Base-by-base conservation (phyloP, 768 basidiomycete species). In the Leccinum broughii region DNA sequence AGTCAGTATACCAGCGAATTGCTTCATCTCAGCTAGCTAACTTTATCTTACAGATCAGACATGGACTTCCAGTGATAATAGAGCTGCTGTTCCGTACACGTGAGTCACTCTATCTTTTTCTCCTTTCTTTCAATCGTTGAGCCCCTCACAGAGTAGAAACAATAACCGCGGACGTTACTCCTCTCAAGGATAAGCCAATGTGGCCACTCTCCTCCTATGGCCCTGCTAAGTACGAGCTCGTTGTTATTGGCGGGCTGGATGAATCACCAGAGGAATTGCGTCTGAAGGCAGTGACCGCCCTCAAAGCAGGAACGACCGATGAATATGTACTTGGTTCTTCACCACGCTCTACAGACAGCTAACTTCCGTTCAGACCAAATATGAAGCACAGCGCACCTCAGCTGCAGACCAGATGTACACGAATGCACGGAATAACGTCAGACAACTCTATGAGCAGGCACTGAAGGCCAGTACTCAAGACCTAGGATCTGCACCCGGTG, bases 141-240 rank as follows among this genome's bases (percentile, higher is more conserved):
- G 3, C 39, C 49, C 34, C 30, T 41, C 28, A 17, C 65, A 94
- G 92, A 28, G 69, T 76, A 20, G 87, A 93, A 13, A 76, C 79
- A 3, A 82, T 96, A 49, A 70, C 69, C n/a, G 75, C 75, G 34
- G 94, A 95, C 64, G 71, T 95, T 8, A 83, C 81, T 1, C 75
- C 75, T 3, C 68, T 71, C 22, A 77, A 75, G 22, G 93, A 95
- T 15, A 88, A 85, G 67, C 94, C 93, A 0, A 49, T 80, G 13
- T 97, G 90, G 88, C 88, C 89, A 14, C 76, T 95, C 0, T 87
- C 91, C 0, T 88, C 85, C 0, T 95, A 90, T 70, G 93, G 81
- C 0, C 85, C 91, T 22, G 83, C 85, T 4, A 96, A 95, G 69
- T 68, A 81, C 60, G 92, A 93, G 63, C 85, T 85, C 0, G 83